A percentile compares a stretch with the other conserved stretches of the same genome.
phyloP scores from a whole-genome alignment of 495 filamentous ascomycete species.

The Penicillium cataractarum region DNA sequence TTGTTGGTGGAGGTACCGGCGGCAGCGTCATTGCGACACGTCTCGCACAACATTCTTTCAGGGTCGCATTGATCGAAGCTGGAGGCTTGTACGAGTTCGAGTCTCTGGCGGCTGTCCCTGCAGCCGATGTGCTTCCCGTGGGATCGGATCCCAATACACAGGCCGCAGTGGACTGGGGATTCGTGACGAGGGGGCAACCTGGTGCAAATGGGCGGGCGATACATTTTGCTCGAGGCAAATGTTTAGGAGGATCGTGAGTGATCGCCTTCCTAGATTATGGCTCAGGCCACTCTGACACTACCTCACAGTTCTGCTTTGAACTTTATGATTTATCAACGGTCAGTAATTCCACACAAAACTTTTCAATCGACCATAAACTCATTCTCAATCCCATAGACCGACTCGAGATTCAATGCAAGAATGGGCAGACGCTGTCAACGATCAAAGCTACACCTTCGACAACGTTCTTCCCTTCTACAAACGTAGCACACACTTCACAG shows the following conservation, averaged over 20 bases:
- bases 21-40: conserved; percentile 54
- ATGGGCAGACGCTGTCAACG: conserved; percentile 62
- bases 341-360: background rate
- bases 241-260: conserved; percentile 38
- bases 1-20: conserved; percentile 61
- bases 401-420: conserved; percentile 47
- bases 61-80: conserved; percentile 59
- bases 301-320: conserved; percentile 46
- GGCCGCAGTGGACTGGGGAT: conserved; percentile 54
- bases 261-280: background rate
- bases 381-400: conserved; percentile 24
- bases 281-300: background rate
- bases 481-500: conserved; percentile 54
- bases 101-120: conserved; percentile 33
- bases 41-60: conserved; percentile 41
- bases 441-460: conserved; percentile 57
- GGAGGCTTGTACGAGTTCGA: conserved; percentile 58
- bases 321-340: conserved; percentile 53
- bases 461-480: conserved; percentile 58
- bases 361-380: background rate
- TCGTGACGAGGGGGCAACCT: conserved; percentile 42
- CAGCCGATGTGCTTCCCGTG: conserved; percentile 34
- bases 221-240: conserved; percentile 44
- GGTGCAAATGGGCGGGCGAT: conserved; percentile 39
- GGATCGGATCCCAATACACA: conserved; percentile 30